Conservation (phyloP, 345 rosid species). For the Euphorbia peplus region DNA sequence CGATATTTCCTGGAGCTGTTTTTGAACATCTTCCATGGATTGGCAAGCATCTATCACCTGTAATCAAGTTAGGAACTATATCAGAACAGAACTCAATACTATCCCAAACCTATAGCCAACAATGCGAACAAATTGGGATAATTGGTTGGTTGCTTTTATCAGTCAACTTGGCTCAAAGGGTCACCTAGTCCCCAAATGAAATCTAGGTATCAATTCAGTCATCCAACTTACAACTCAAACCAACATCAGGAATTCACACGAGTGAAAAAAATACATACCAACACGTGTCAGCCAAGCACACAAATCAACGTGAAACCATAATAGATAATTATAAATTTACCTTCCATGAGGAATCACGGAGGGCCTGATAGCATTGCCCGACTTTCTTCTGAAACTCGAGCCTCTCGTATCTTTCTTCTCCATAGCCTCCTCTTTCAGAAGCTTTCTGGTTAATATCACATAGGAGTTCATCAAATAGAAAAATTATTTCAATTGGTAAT, state of each 20-base stretch:
- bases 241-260: neutral
- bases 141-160: neutral
- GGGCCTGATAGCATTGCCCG: constrained; percentile 49
- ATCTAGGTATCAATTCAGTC: no score
- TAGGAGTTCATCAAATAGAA: neutral
- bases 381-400: constrained; percentile 85
- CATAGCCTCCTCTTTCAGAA: constrained; percentile 94
- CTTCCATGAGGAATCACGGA: constrained; percentile 79
- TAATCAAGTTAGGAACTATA: constrained; percentile 9
- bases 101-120: neutral
- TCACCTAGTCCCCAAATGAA: no score
- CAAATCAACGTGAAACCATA: neutral
- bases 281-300: neutral
- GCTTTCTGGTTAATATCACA: constrained; percentile 51
- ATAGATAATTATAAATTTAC: constrained; percentile 31
- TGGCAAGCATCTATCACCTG: constrained; percentile 63
- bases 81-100: neutral
- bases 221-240: neutral
- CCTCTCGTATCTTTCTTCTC: constrained; percentile 85
- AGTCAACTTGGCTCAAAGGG: no score
- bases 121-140: no score
- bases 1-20: constrained; percentile 48
- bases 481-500: neutral
- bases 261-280: neutral
- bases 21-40: constrained; percentile 57